phyloP scores from a whole-genome alignment of 176 grass and related monocot species.

The Hsuehochloa calcarea region DNA sequence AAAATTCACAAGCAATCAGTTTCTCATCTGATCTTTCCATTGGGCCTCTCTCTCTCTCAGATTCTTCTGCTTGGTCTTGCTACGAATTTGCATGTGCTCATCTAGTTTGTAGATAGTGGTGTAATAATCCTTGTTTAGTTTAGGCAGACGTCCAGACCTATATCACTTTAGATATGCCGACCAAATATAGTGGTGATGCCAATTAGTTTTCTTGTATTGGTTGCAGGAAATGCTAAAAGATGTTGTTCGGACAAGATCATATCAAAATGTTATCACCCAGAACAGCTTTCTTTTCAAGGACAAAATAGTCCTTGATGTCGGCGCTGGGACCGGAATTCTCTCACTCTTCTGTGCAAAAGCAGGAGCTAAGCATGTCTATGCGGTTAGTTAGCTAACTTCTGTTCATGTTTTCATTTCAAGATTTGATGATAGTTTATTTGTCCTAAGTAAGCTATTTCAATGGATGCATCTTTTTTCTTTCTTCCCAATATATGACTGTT shows the following conservation, averaged over 20 bases:
- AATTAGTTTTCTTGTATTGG: conserved; percentile 8
- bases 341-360: conserved; percentile 98
- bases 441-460: background rate
- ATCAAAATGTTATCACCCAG: conserved; percentile 92
- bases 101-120: background rate
- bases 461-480: background rate
- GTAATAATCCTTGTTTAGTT: background rate
- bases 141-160: background rate
- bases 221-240: conserved; percentile 99
- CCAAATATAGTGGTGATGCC: background rate
- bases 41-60: background rate
- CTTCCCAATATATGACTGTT: background rate
- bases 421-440: background rate
- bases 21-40: background rate
- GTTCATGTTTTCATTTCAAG: conserved; percentile 1
- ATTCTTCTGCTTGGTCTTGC: background rate
- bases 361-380: conserved; percentile 98
- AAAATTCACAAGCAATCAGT: background rate
- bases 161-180: background rate
- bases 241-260: conserved; percentile 75
- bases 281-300: conserved; percentile 90
- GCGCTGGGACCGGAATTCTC: conserved; percentile 89
- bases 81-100: background rate
- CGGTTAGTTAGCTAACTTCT: conserved; percentile 45
- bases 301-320: conserved; percentile 95